Conservation (phyloP, 805 yeast species). For the Spathaspora gorwiae region DNA sequence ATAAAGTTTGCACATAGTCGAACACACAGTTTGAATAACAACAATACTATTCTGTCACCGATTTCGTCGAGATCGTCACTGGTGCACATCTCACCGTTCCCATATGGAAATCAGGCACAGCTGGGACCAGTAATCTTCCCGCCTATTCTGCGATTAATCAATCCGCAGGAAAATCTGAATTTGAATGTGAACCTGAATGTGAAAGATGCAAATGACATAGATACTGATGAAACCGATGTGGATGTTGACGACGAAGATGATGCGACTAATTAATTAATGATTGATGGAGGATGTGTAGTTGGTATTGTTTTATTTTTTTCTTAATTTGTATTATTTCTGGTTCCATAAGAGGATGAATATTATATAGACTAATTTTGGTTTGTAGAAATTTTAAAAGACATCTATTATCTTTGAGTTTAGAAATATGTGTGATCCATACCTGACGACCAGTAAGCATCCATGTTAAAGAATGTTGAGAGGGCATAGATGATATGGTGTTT, state of each 20-base stretch:
- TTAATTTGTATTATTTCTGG: too few species aligned
- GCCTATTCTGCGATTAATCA: constrained; percentile 24
- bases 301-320: too few species aligned
- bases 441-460: too few species aligned
- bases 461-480: too few species aligned
- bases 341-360: too few species aligned
- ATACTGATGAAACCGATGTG: constrained; percentile 33
- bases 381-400: too few species aligned
- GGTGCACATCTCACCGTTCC: constrained; percentile 13
- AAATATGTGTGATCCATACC: too few species aligned
- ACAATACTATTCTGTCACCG: constrained; percentile 18
- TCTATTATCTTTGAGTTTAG: too few species aligned
- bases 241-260: constrained; percentile 22
- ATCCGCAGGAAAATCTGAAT: not conserved
- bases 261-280: not conserved
- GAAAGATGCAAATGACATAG: constrained; percentile 10
- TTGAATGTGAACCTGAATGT: not conserved
- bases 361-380: too few species aligned
- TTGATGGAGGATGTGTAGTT: too few species aligned
- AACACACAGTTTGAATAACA: constrained; percentile 22
- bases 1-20: constrained; percentile 25
- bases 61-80: constrained; percentile 21
- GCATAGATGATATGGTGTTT: too few species aligned
- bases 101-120: constrained; percentile 1
- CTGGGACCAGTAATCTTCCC: constrained; percentile 19